phyloP scores from a whole-genome alignment of 768 basidiomycete genomes.

The Tylopilus felleus region DNA sequence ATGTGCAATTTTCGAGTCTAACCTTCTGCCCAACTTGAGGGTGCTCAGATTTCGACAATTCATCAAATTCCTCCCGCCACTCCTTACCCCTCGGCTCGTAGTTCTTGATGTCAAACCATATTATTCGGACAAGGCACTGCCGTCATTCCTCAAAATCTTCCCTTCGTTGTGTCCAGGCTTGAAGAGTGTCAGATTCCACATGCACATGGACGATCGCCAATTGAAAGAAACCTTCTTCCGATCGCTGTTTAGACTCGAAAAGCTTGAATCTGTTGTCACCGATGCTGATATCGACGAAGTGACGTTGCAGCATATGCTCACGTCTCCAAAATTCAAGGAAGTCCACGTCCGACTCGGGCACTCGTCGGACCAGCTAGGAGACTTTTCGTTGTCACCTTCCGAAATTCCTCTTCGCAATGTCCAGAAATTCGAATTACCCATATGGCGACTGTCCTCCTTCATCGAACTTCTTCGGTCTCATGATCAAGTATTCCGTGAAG shows the following conservation, averaged over 20 bases:
- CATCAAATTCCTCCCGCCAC: background rate
- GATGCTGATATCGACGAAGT: too few species aligned
- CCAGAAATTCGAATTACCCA: too few species aligned
- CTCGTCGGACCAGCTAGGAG: too few species aligned
- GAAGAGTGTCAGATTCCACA: background rate
- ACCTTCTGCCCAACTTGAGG: background rate
- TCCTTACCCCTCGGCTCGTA: background rate
- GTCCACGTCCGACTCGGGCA: too few species aligned
- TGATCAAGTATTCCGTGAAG: too few species aligned
- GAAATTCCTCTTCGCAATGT: too few species aligned
- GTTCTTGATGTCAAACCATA: background rate
- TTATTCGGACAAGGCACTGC: background rate
- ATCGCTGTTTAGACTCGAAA: background rate
- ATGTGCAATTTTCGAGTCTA: background rate
- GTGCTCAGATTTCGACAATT: background rate
- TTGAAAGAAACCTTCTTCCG: background rate
- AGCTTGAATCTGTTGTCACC: background rate
- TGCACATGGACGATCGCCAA: background rate
- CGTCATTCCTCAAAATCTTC: background rate
- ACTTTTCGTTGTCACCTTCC: too few species aligned
- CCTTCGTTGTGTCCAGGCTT: background rate
- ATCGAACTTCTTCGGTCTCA: too few species aligned
- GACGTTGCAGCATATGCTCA: too few species aligned
- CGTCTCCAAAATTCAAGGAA: too few species aligned
- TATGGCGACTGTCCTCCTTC: too few species aligned